Conservation (phyloP, 2,329 filamentous ascomycete species). For the Curvularia spicifera region DNA sequence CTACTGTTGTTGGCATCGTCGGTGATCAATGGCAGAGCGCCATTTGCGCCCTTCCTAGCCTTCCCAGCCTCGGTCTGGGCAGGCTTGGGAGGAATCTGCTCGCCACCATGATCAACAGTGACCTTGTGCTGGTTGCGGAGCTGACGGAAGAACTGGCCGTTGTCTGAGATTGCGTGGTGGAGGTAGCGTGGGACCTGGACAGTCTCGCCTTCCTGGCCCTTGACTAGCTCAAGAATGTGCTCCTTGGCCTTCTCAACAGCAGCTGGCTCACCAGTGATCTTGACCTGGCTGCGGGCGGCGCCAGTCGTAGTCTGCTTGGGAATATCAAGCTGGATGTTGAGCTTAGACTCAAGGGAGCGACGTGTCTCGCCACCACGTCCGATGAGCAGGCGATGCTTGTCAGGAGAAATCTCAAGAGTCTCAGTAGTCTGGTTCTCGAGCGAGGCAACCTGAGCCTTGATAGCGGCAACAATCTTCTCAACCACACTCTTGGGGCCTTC, state of each 20-base stretch:
- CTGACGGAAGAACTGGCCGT: constrained; percentile 91
- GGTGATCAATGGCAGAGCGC: constrained; percentile 86
- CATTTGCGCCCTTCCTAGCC: constrained; percentile 61
- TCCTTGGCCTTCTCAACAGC: constrained; percentile 86
- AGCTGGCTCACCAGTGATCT: constrained; percentile 77
- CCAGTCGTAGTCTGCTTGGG: constrained; percentile 75
- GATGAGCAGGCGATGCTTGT: constrained; percentile 90
- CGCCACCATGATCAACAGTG: constrained; percentile 87
- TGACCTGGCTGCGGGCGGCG: constrained; percentile 81
- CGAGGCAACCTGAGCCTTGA: constrained; percentile 81
- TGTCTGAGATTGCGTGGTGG: constrained; percentile 85
- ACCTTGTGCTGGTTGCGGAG: constrained; percentile 86
- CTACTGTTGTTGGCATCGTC: constrained; percentile 67
- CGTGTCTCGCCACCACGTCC: constrained; percentile 89
- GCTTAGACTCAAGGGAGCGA: constrained; percentile 82
- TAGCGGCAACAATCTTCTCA: constrained; percentile 83
- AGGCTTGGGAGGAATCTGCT: constrained; percentile 75
- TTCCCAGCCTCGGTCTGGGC: constrained; percentile 55
- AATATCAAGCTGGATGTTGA: constrained; percentile 86
- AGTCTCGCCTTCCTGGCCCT: constrained; percentile 87
- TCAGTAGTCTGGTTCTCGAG: constrained; percentile 83
- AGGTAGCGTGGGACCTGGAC: constrained; percentile 81
- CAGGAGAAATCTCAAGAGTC: constrained; percentile 79
- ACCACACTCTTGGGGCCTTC: constrained; percentile 86
- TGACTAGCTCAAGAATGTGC: constrained; percentile 78